These are phyloP conservation scores for Auricularia cornea DNA, from an alignment of 768 basidiomycete species.

Conservation along the genomic window DNA sequence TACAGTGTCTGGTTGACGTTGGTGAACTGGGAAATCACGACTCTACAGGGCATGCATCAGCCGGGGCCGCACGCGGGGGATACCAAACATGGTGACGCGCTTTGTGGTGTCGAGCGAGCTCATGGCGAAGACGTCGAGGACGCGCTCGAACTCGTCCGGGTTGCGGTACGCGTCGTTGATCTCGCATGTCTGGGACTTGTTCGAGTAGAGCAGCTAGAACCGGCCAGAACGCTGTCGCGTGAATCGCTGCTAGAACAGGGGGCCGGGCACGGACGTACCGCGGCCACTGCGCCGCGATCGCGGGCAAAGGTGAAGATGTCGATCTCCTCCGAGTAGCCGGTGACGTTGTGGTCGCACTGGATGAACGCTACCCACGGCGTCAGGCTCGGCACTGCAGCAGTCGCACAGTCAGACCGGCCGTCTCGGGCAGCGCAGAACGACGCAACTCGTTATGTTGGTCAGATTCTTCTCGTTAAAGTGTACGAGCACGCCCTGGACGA, in stretches of 20 bases:
- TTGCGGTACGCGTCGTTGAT: slow-evolving; percentile 67
- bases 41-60: slow-evolving; percentile 21
- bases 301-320: slow-evolving; percentile 81
- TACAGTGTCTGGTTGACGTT: slow-evolving; percentile 43
- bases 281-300: slow-evolving; percentile 71
- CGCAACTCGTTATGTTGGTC: slow-evolving; percentile 18
- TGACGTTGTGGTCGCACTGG: slow-evolving; percentile 72
- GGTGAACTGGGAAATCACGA: slow-evolving; percentile 48
- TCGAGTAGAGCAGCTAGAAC: slow-evolving; percentile 67
- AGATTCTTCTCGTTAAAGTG: slow-evolving; percentile 67
- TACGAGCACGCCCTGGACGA: slow-evolving; percentile 63
- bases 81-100: slow-evolving; percentile 18
- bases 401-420: not conserved
- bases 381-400: slow-evolving; percentile 31
- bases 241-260: not conserved
- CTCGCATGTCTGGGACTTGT: slow-evolving; percentile 59
- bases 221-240: not conserved
- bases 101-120: slow-evolving; percentile 50
- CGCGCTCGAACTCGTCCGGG: slow-evolving; percentile 54
- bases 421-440: not conserved
- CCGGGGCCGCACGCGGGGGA: too few species aligned
- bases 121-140: slow-evolving; percentile 72
- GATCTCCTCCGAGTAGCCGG: slow-evolving; percentile 40
- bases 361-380: slow-evolving; percentile 92
- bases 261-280: slow-evolving; percentile 47